Conservation (phyloP, 768 basidiomycete species). For the Mycena kentingensis region DNA sequence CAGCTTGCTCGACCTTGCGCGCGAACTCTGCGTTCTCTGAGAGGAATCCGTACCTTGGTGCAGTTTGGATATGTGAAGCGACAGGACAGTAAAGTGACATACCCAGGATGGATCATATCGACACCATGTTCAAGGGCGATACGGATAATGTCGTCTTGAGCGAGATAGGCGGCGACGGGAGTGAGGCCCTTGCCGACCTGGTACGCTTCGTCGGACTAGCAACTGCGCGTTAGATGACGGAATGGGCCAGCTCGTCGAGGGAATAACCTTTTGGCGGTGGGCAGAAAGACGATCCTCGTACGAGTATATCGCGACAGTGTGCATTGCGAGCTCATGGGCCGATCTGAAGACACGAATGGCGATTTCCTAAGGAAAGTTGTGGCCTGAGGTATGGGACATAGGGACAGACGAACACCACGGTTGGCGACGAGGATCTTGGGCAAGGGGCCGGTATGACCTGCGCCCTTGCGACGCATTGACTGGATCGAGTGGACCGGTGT, state of each 20-base stretch:
- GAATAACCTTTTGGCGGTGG: slow-evolving; percentile 89
- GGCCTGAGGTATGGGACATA: slow-evolving; percentile 8
- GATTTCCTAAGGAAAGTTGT: slow-evolving; percentile 74
- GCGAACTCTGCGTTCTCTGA: slow-evolving; percentile 97
- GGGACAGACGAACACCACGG: slow-evolving; percentile 66
- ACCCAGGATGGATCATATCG: slow-evolving; percentile 99
- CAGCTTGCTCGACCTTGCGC: slow-evolving; percentile 96
- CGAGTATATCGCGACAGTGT: slow-evolving; percentile 98
- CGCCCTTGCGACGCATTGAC: slow-evolving; percentile 87
- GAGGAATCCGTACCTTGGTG: slow-evolving; percentile 87
- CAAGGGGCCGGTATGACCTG: slow-evolving; percentile 86
- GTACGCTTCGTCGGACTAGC: slow-evolving; percentile 95
- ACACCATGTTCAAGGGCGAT: slow-evolving; percentile 98
- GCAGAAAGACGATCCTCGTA: slow-evolving; percentile 95
- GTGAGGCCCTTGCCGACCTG: slow-evolving; percentile 96
- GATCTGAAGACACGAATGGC: slow-evolving; percentile 98
- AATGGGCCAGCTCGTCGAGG: slow-evolving; percentile 1
- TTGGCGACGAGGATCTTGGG: slow-evolving; percentile 93
- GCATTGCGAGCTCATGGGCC: slow-evolving; percentile 98
- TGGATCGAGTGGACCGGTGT: slow-evolving; percentile 90
- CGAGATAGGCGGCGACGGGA: slow-evolving; percentile 95
- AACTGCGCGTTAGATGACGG: slow-evolving; percentile 36
- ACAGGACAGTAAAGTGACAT: slow-evolving; percentile 25
- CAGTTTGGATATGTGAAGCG: background rate
- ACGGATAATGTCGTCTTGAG: slow-evolving; percentile 95